A percentile compares a stretch with the other conserved stretches of the same genome.
These are phyloP conservation scores for Darksidea phi DNA, from an alignment of 495 filamentous ascomycete genomes.

Conservation along the genomic window DNA sequence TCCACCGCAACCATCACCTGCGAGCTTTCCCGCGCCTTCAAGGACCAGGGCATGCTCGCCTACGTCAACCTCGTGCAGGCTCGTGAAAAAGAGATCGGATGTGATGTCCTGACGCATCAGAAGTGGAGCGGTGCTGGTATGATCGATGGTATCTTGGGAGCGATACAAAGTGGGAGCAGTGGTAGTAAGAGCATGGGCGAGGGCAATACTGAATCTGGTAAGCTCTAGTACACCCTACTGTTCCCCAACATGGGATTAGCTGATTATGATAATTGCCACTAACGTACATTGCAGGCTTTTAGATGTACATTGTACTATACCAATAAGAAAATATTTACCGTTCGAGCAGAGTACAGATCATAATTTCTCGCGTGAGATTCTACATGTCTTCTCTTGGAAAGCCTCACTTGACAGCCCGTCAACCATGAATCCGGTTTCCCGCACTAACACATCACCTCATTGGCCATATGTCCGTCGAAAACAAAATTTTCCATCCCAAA, in stretches of 20 bases:
- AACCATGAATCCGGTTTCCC: too few relatives aligned
- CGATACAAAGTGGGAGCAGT: conserved; percentile 83
- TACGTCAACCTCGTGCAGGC: conserved; percentile 89
- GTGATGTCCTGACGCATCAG: conserved; percentile 95
- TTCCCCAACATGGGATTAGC: too few relatives aligned
- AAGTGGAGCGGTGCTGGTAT: conserved; percentile 95
- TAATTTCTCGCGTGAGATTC: too few relatives aligned
- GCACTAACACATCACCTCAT: too few relatives aligned
- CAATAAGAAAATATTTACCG: too few relatives aligned
- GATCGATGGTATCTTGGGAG: conserved; percentile 88
- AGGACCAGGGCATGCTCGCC: conserved; percentile 87
- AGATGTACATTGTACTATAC: not conserved
- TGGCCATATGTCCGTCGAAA: too few relatives aligned
- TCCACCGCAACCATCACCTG: conserved; percentile 82
- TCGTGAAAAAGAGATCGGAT: conserved; percentile 86
- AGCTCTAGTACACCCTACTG: not conserved
- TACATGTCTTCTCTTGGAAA: too few relatives aligned
- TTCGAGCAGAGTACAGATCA: too few relatives aligned
- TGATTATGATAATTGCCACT: not conserved
- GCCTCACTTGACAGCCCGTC: too few relatives aligned
- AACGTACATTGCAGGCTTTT: conserved; percentile 1
- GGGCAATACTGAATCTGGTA: conserved; percentile 52
- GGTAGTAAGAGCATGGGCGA: conserved; percentile 48
- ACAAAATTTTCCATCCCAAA: too few relatives aligned
- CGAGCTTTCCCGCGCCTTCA: conserved; percentile 80